These are phyloP conservation scores for Cadophora malorum DNA, from an alignment of 2,329 filamentous ascomycete genomes.

Conservation along the genomic window DNA sequence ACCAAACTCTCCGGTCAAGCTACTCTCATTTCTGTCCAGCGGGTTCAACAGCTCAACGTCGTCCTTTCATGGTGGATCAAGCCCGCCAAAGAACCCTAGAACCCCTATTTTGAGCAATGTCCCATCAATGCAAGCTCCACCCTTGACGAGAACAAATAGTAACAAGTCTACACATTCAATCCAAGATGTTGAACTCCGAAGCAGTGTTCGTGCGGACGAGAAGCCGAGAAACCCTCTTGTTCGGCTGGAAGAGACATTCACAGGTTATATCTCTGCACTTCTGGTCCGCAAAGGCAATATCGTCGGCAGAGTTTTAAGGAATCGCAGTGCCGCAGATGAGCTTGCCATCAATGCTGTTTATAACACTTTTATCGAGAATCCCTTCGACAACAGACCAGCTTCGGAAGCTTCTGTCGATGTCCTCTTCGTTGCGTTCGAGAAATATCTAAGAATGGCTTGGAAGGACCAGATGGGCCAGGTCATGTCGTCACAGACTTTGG, in stretches of 20 bases:
- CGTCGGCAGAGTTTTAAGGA: conserved; percentile 76
- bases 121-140: conserved; percentile 48
- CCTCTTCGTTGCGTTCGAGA: conserved; percentile 91
- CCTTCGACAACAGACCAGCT: conserved; percentile 76
- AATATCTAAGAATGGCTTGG: conserved; percentile 89
- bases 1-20: conserved; percentile 86
- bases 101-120: conserved; percentile 50
- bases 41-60: conserved; percentile 53
- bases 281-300: conserved; percentile 88
- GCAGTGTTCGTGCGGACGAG: conserved; percentile 51
- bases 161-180: conserved; percentile 42
- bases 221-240: conserved; percentile 70
- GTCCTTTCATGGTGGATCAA: conserved; percentile 47
- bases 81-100: conserved; percentile 41
- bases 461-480: conserved; percentile 86
- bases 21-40: conserved; percentile 80
- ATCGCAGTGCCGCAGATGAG: conserved; percentile 74
- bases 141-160: conserved; percentile 40
- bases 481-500: conserved; percentile 73
- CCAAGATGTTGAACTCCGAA: conserved; percentile 41
- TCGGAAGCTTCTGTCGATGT: conserved; percentile 81
- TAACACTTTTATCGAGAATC: conserved; percentile 84
- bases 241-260: conserved; percentile 83
- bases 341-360: conserved; percentile 88
- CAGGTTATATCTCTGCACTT: conserved; percentile 80